Conservation (phyloP, 345 rosid genomes). For the Syzygium oleosum region DNA sequence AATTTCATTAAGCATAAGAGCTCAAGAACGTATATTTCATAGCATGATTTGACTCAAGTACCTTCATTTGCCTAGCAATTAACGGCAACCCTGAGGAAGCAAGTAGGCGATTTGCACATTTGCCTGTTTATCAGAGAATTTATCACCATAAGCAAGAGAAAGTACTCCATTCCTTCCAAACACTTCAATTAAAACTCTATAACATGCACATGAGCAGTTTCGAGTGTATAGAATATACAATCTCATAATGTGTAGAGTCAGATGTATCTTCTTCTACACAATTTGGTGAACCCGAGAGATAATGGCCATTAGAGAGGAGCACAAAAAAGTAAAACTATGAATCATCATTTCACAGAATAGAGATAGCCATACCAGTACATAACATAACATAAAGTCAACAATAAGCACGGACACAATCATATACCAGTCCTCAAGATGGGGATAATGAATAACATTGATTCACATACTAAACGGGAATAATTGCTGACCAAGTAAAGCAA, state of each 20-base stretch:
- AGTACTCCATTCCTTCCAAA: not conserved
- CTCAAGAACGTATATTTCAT: not conserved
- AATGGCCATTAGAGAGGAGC: not conserved
- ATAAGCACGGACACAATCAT: not conserved
- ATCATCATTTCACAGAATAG: not conserved
- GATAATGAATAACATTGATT: not conserved
- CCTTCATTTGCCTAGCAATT: conserved; percentile 93
- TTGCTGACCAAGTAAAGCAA: not conserved
- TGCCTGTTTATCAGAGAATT: conserved; percentile 38
- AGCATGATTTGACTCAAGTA: conserved; percentile 1
- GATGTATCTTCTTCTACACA: not conserved
- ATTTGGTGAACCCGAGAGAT: not conserved
- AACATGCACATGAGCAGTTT: not conserved
- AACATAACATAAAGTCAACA: not conserved
- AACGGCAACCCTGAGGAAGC: conserved; percentile 79
- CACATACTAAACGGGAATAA: not conserved
- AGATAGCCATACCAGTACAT: not conserved
- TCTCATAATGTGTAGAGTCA: not conserved
- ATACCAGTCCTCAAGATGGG: not conserved
- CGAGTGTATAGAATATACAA: not conserved
- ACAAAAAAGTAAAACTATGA: not conserved
- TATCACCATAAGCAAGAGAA: not conserved
- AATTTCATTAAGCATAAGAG: not conserved
- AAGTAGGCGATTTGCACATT: conserved; percentile 90
- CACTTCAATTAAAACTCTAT: not conserved